phyloP scores from a whole-genome alignment of 2,329 filamentous ascomycete species.

The Chrysoporthe deuterocubensis region DNA sequence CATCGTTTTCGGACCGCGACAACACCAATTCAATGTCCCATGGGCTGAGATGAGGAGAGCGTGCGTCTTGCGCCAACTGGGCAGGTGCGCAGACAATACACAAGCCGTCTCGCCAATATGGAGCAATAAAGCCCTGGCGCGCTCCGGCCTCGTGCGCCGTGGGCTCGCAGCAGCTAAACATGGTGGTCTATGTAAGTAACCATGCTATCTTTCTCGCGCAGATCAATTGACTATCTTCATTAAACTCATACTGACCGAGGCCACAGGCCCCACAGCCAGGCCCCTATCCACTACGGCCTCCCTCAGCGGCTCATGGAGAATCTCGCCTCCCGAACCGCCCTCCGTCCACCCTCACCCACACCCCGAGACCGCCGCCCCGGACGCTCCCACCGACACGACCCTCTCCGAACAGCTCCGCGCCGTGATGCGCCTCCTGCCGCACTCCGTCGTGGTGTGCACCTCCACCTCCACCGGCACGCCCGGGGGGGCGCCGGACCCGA shows the following conservation, averaged over 20 bases:
- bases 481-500: conserved; percentile 26
- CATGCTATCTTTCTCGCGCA: neutral
- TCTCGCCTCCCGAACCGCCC: conserved; percentile 33
- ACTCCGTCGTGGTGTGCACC: conserved; percentile 61
- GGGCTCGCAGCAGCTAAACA: conserved; percentile 7
- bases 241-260: neutral
- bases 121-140: conserved; percentile 1
- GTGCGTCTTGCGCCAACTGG: conserved; percentile 37
- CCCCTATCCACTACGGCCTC: conserved; percentile 2
- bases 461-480: conserved; percentile 34
- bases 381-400: conserved; percentile 21
- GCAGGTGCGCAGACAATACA: conserved; percentile 32
- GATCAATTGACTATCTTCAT: no score
- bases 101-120: conserved; percentile 9
- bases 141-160: conserved; percentile 17
- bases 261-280: conserved; percentile 8
- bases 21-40: conserved; percentile 21
- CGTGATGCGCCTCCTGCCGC: conserved; percentile 58
- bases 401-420: conserved; percentile 54
- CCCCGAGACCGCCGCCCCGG: conserved; percentile 19
- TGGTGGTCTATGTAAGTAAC: neutral
- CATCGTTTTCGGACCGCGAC: conserved; percentile 5
- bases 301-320: neutral
- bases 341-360: conserved; percentile 40
- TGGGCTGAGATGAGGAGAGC: conserved; percentile 40